Conservation (phyloP, 441 rosid genomes). For the Daphne laureola region DNA sequence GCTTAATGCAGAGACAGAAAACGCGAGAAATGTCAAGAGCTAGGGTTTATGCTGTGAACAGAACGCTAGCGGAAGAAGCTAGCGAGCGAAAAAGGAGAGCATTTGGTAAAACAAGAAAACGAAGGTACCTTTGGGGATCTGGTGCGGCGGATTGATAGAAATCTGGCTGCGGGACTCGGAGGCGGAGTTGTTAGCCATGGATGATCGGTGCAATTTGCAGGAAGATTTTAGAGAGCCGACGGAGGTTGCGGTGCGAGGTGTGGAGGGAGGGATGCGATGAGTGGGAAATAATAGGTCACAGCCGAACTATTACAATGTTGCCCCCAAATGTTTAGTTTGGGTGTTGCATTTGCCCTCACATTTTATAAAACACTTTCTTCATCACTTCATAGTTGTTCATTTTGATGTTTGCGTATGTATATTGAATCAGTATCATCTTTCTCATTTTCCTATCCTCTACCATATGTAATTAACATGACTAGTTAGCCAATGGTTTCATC, state of each 20-base stretch:
- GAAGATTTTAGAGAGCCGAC: slow-evolving; percentile 1
- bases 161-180: slow-evolving; percentile 54
- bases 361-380: too few species aligned
- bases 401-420: too few species aligned
- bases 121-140: slow-evolving; percentile 76
- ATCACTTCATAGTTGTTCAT: too few species aligned
- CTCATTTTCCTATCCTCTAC: slow-evolving; percentile 1
- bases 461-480: too few species aligned
- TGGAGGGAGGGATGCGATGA: too few species aligned
- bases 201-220: slow-evolving; percentile 34
- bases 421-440: neutral
- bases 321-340: too few species aligned
- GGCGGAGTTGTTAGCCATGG: slow-evolving; percentile 67
- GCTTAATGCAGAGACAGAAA: neutral
- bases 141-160: slow-evolving; percentile 65
- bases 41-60: slow-evolving; percentile 14
- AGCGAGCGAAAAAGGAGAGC: slow-evolving; percentile 4
- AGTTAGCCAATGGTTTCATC: too few species aligned
- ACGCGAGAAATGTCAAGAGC: slow-evolving; percentile 5
- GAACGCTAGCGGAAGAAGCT: neutral
- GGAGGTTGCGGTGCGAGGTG: neutral
- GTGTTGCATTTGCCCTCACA: too few species aligned
- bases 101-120: slow-evolving; percentile 4
- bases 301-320: too few species aligned
- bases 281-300: too few species aligned